Evolutionary conservation across 257 asterid species (phyloP).

Genomic region (Lycium ferocissimum): DNA sequence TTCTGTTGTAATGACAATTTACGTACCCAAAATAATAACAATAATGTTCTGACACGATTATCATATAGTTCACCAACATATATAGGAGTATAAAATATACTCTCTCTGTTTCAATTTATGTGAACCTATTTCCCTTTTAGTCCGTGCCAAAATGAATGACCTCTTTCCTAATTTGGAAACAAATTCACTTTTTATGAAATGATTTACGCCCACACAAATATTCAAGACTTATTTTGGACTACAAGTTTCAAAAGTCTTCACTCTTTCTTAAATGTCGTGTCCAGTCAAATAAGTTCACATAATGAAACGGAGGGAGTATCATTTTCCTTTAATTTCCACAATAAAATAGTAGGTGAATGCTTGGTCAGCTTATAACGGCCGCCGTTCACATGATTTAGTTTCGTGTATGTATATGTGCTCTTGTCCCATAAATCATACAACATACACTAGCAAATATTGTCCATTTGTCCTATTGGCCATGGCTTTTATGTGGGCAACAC

Average conservation of each 20-base stretch:
- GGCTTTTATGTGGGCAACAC: slow-evolving; percentile 32
- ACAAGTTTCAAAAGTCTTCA: too few species aligned
- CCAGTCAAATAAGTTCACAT: too few species aligned
- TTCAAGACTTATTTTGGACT: too few species aligned
- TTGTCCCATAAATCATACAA: background rate
- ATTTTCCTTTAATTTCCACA: background rate
- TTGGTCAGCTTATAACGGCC: background rate
- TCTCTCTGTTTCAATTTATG: too few species aligned
- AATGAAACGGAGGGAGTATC: too few species aligned
- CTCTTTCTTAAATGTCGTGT: too few species aligned
- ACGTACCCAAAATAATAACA: background rate
- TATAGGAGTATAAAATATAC: too few species aligned
- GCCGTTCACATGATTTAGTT: background rate
- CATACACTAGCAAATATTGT: background rate
- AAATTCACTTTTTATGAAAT: too few species aligned
- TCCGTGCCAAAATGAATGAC: too few species aligned
- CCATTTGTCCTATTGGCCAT: background rate
- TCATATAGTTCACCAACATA: background rate
- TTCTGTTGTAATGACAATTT: background rate
- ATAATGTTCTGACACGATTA: background rate
- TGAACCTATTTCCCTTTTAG: too few species aligned
- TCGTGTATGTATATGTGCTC: background rate
- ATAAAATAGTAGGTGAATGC: background rate
- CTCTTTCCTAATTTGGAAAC: too few species aligned
- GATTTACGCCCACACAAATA: too few species aligned